Evolutionary conservation across 768 basidiomycete species (phyloP), one percentile per base, ranked within the genome.

Genomic region (Russula emetica): DNA sequence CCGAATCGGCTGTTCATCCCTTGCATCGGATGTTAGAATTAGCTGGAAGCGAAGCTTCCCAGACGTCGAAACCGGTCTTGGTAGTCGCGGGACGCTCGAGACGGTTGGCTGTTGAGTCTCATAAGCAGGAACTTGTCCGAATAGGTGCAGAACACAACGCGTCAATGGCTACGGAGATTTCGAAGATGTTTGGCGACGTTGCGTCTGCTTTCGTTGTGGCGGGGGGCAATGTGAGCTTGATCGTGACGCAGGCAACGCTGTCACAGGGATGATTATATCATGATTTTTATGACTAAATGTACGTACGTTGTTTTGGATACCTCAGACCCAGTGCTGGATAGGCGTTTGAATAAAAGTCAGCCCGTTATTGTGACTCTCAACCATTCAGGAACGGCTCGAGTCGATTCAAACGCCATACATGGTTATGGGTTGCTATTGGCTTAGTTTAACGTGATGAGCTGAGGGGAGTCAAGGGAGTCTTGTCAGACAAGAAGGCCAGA

Each of bases 161-260:
- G 0, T 67, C 77, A 57, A 72, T 86, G 47, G 80, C 81, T 26
- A 77, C 82, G 5, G 84, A 86, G 59, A 77, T 90, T 30, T 73
- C 84, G 10, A 87, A 87, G 76, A 89, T 89, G 0, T 71, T 92
- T 1, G 92, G 92, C 0, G 87, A 91, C 71, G 83, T 88, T 1
- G 88, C 85, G 30, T 84, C 87, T 10, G 86, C 84, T 18, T 71
- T 92, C 61, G 83, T 90, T 1, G 80, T 82, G 2, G 77, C 78
- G 28, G 83, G 79, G 57, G 73, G 77, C 13, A 72, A 75, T 47
- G 80, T 80, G 1, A 83, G 80, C 66, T 72, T 87, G 62, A 70
- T 87, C 6, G 79, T 88, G 9, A 61, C 85, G 61, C 87, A 88
- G 69, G 82, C 84, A 52, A 61, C 74, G 3, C 49, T 58, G 9